phyloP scores from a whole-genome alignment of 768 basidiomycete genomes.

The Suillus alpinus region DNA sequence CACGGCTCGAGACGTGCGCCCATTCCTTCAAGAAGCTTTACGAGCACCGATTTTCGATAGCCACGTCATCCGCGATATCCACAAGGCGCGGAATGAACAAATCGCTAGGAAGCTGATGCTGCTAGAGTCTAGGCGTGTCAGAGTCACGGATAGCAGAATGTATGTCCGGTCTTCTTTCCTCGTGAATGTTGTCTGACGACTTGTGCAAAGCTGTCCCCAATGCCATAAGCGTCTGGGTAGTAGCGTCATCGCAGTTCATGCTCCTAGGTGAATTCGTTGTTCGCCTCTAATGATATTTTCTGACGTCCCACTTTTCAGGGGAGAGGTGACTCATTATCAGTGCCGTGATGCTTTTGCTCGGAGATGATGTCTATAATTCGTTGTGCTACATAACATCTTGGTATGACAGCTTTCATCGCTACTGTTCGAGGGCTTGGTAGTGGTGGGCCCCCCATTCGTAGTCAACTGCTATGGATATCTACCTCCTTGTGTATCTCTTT shows the following conservation, averaged over 20 bases:
- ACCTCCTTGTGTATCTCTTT: neutral
- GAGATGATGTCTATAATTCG: neutral
- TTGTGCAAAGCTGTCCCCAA: conserved; percentile 74
- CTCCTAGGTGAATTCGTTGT: conserved; percentile 60
- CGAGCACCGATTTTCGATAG: conserved; percentile 68
- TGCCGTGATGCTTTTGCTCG: conserved; percentile 83
- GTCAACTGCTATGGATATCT: neutral
- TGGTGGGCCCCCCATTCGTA: neutral
- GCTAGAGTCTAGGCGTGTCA: conserved; percentile 79
- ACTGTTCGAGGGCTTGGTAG: neutral
- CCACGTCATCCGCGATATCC: conserved; percentile 64
- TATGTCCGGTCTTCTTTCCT: conserved; percentile 39
- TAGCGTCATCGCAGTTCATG: conserved; percentile 92
- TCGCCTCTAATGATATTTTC: neutral
- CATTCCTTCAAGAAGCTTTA: conserved; percentile 72
- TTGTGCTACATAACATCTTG: neutral
- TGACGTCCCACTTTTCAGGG: conserved; percentile 43
- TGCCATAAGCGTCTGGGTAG: conserved; percentile 93
- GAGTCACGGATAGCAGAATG: conserved; percentile 92
- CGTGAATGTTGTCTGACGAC: neutral
- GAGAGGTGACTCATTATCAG: conserved; percentile 95
- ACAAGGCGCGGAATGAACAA: conserved; percentile 75
- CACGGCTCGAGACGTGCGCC: conserved; percentile 72
- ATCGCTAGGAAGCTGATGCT: conserved; percentile 69
- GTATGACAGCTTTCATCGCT: neutral